A percentile compares a stretch with the other conserved stretches of the same genome.
phyloP scores from a whole-genome alignment of 164 flowering plant genomes.

The Aristolochia fimbriata region DNA sequence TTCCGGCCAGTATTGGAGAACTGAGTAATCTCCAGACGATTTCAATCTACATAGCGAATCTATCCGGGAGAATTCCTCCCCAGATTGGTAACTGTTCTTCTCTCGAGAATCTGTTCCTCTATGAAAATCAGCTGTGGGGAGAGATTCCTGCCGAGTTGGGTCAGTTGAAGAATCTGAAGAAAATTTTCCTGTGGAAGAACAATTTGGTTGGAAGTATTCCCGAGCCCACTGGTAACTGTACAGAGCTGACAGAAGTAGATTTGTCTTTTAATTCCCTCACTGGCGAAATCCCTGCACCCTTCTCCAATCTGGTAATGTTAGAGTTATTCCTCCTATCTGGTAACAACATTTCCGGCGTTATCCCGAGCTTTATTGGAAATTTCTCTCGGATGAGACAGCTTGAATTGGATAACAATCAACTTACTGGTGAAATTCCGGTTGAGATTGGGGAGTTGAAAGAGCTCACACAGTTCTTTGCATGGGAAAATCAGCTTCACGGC shows the following conservation, averaged over 20 bases:
- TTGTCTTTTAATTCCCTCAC: constrained; percentile 40
- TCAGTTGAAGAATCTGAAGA: constrained; percentile 27
- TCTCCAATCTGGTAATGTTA: constrained; percentile 22
- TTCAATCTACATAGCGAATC: constrained; percentile 43
- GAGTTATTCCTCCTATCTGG: constrained; percentile 41
- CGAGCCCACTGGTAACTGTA: constrained; percentile 31
- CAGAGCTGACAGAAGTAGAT: constrained; percentile 31
- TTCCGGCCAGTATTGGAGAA: constrained; percentile 38
- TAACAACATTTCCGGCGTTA: constrained; percentile 35
- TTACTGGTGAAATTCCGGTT: constrained; percentile 41
- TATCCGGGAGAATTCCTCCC: constrained; percentile 44
- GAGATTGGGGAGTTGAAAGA: constrained; percentile 35
- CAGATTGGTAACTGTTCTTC: constrained; percentile 40
- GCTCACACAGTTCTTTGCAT: constrained; percentile 47
- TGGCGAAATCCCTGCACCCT: constrained; percentile 33
- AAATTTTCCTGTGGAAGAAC: constrained; percentile 47
- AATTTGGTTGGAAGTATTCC: constrained; percentile 36
- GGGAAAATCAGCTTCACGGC: constrained; percentile 54
- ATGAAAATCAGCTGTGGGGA: constrained; percentile 39
- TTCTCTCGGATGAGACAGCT: constrained; percentile 35
- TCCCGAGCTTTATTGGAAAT: constrained; percentile 35
- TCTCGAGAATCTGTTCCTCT: constrained; percentile 38
- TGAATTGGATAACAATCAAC: constrained; percentile 43
- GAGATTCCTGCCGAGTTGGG: constrained; percentile 35
- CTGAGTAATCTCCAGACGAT: constrained; percentile 39